Base-by-base conservation (phyloP, 768 basidiomycete species). In the Boletus vinaceobasis region DNA sequence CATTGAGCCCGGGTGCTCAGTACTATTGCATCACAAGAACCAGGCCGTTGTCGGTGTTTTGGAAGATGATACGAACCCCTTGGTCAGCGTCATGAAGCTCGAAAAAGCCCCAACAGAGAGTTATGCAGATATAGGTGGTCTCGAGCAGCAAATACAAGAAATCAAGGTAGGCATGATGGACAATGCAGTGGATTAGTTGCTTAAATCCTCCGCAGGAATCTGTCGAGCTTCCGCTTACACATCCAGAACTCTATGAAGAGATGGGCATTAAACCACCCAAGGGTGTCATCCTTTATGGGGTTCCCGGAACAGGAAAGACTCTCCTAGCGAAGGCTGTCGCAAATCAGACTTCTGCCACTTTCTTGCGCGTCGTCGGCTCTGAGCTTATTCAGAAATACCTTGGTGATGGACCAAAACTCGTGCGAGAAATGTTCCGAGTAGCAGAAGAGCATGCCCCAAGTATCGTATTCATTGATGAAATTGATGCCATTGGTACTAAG, bases 181-280 rank as follows among this genome's bases (percentile, higher is more conserved):
- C 31, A 10, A 31, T 36, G 21, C 53, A 10, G 21, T 32, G 5
- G 11, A 17, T 27, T 37, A n/a, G 43, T 21, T 1, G 27, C 42
- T 49, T 50, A 33, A 60, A 37, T 36, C 6, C 13, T 42, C 17
- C 35, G 23, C 57, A 94, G 90, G 97, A 99, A 87, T 92, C 97
- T 14, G 96, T 98, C 43, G 97, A 98, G 73, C 81, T 98, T 32
- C 97, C 97, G 0, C 77, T 99, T 23, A 98, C 96, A 9, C 97
- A 98, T 69, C 97, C 97, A 4, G 97, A 99, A 68, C 75, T 98
- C 37, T 99, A 98, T 74, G 96, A 98, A 73, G 96, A 98, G 77
- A 98, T 99, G 97, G 97, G 97, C 52, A 98, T 99, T 73, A 90
- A 90, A 65, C 97, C 96, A n/a, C 97, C 97, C 21, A 98, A 98